Conservation (phyloP, 371 early-diverging fungal species). For the Haplosporangium sp. region DNA sequence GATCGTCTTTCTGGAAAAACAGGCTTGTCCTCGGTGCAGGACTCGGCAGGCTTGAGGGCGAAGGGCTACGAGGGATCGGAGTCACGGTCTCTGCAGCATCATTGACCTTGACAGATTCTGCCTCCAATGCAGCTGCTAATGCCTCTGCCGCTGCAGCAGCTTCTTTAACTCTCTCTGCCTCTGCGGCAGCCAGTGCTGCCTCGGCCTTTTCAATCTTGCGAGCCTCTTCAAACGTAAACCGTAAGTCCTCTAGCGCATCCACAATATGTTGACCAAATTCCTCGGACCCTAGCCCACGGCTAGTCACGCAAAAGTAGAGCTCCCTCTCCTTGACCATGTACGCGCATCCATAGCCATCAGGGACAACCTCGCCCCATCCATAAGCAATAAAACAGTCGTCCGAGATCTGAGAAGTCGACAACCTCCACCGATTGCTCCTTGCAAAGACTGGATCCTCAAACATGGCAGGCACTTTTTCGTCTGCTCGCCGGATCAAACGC, state of each 20-base stretch:
- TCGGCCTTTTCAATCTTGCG: conserved; percentile 55
- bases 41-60: conserved; percentile 18
- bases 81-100: background rate
- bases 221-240: conserved; percentile 55
- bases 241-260: conserved; percentile 80
- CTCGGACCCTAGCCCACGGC: conserved; percentile 63
- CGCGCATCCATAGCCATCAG: conserved; percentile 91
- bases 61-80: conserved; percentile 43
- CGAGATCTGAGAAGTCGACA: conserved; percentile 92
- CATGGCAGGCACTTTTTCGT: conserved; percentile 80
- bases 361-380: conserved; percentile 95
- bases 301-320: conserved; percentile 84
- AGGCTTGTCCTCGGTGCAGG: conserved; percentile 51
- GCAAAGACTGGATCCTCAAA: conserved; percentile 87
- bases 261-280: conserved; percentile 69
- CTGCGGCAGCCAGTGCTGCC: conserved; percentile 37
- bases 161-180: conserved; percentile 30
- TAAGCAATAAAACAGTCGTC: conserved; percentile 91
- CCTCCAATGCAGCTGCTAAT: background rate
- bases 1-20: conserved; percentile 54
- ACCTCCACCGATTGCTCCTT: conserved; percentile 86
- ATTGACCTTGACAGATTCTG: too few species aligned
- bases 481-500: conserved; percentile 60
- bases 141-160: conserved; percentile 20
- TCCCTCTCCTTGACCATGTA: conserved; percentile 90